Percentiles rank a stretch among this genome's conserved stretches.
Evolutionary conservation across 1,284 basidiomycete genomes (phyloP).

Genomic region (Austropuccinia psidii): DNA sequence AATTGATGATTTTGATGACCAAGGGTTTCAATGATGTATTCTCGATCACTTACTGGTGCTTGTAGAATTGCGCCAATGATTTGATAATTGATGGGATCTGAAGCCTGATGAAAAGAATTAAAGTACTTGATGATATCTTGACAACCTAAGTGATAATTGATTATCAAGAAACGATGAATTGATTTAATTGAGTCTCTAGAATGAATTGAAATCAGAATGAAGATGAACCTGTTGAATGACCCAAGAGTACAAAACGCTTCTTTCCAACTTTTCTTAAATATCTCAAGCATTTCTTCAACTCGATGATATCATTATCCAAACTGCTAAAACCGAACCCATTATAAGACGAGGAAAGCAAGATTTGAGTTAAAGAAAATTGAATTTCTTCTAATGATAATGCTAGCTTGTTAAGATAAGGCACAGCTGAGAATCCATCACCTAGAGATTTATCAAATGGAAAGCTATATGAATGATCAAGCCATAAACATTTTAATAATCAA

Average conservation of each 20-base stretch:
- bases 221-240: constrained; percentile 30
- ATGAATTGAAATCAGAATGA: not conserved
- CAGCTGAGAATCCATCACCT: constrained; percentile 25
- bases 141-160: not conserved
- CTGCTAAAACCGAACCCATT: constrained; percentile 14
- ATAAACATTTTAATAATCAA: not conserved
- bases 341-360: constrained; percentile 25
- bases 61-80: constrained; percentile 18
- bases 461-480: not conserved
- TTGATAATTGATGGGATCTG: not conserved
- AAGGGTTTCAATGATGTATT: constrained; percentile 23
- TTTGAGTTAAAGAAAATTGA: constrained; percentile 13
- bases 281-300: not conserved
- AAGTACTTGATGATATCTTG: constrained; percentile 31
- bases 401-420: constrained; percentile 14
- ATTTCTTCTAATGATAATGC: not conserved
- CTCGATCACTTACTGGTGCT: constrained; percentile 35
- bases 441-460: not conserved
- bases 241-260: constrained; percentile 11
- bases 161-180: not conserved
- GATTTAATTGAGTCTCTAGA: too few relatives aligned
- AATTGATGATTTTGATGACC: not conserved
- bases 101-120: not conserved
- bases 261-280: constrained; percentile 13
- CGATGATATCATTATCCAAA: not conserved